Evolutionary conservation across 2,329 filamentous ascomycete species (phyloP).

Genomic region (Fusarium sp.): DNA sequence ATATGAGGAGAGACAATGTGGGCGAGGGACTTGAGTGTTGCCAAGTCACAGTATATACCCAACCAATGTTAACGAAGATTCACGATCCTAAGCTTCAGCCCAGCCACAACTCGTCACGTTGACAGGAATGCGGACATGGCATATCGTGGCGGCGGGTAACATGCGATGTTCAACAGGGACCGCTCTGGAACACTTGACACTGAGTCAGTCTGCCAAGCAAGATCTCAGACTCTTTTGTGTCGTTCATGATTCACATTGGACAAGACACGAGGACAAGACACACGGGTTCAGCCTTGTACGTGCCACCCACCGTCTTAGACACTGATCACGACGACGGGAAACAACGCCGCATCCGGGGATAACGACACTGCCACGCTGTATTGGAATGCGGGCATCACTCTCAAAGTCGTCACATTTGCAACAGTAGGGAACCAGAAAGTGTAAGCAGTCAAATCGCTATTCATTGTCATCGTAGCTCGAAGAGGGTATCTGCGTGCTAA

Average conservation of each 20-base stretch:
- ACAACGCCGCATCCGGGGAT: neutral
- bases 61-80: neutral
- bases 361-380: neutral
- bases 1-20: neutral
- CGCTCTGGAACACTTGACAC: neutral
- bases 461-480: constrained; percentile 43
- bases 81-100: neutral
- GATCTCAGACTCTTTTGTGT: neutral
- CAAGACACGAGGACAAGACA: neutral
- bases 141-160: neutral
- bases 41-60: neutral
- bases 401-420: neutral
- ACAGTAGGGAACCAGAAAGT: neutral
- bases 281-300: neutral
- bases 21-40: neutral
- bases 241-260: neutral
- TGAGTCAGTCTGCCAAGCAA: neutral
- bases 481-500: constrained; percentile 31
- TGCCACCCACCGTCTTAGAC: neutral
- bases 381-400: neutral
- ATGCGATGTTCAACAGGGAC: neutral
- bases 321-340: neutral
- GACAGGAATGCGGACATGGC: neutral
- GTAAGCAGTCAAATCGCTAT: constrained; percentile 25
- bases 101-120: neutral